Conservation (phyloP, 164 flowering plant genomes). For the Cinnamomum micranthum region DNA sequence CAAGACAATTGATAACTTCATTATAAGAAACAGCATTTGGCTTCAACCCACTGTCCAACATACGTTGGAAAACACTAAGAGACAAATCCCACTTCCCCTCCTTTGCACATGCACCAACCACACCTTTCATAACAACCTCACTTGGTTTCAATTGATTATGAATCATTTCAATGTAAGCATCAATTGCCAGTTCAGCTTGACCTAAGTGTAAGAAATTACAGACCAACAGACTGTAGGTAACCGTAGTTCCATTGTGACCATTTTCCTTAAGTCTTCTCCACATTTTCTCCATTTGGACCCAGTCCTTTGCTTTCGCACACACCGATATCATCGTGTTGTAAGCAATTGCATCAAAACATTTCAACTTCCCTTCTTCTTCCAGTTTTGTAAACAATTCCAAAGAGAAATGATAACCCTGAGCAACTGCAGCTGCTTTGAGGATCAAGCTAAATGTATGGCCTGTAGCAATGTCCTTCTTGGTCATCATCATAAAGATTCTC, state of each 20-base stretch:
- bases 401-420: constrained; percentile 51
- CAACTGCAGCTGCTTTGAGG: constrained; percentile 57
- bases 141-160: constrained; percentile 43
- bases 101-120: constrained; percentile 59
- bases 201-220: constrained; percentile 66
- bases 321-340: constrained; percentile 82
- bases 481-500: constrained; percentile 54
- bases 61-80: constrained; percentile 40
- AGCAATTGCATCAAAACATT: constrained; percentile 53
- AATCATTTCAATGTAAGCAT: constrained; percentile 76
- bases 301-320: constrained; percentile 50
- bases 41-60: constrained; percentile 45
- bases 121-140: constrained; percentile 62
- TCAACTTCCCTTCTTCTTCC: constrained; percentile 29
- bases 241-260: constrained; percentile 47
- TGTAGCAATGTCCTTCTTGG: constrained; percentile 37
- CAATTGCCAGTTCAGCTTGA: constrained; percentile 66
- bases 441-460: constrained; percentile 78
- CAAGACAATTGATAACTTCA: constrained; percentile 72
- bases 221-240: constrained; percentile 66
- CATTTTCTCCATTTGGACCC: constrained; percentile 54
- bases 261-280: constrained; percentile 70
- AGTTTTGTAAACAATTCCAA: constrained; percentile 50
- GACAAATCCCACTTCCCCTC: constrained; percentile 82
- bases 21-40: constrained; percentile 67